Evolutionary conservation across 331 rosid genomes (phyloP).

Genomic region (Rosa hybrid): DNA sequence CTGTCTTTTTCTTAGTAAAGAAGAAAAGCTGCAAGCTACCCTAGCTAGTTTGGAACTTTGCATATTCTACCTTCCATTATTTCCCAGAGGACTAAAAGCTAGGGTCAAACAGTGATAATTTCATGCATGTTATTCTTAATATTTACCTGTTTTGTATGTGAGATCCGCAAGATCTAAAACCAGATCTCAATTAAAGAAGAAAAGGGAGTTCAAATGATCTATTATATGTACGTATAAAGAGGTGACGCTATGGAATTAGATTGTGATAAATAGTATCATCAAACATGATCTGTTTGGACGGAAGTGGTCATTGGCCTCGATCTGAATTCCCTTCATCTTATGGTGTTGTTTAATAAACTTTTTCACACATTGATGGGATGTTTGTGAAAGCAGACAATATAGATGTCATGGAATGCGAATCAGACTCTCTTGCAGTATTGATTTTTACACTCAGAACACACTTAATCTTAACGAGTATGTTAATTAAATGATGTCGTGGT

Average conservation of each 20-base stretch:
- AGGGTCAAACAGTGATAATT: neutral
- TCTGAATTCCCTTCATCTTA: neutral
- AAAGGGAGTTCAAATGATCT: neutral
- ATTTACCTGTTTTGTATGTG: neutral
- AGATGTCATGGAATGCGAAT: neutral
- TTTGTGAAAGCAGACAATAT: neutral
- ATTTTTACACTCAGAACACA: neutral
- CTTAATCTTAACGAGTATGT: neutral
- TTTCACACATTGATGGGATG: neutral
- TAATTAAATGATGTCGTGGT: neutral
- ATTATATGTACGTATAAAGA: neutral
- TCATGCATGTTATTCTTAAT: neutral
- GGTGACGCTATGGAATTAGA: neutral
- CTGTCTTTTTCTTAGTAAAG: slow-evolving; percentile 12
- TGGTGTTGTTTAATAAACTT: neutral
- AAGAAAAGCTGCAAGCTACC: slow-evolving; percentile 1
- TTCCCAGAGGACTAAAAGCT: neutral
- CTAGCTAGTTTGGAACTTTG: neutral
- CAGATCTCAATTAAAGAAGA: neutral
- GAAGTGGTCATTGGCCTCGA: neutral
- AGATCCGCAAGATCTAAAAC: neutral
- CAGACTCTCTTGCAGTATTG: neutral
- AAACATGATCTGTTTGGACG: slow-evolving; percentile 3
- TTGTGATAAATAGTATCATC: neutral
- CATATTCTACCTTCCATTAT: neutral